Percentiles rank a stretch among this genome's conserved stretches.
Evolutionary conservation across 2,329 filamentous ascomycete genomes (phyloP).

Genomic region (Sclerotinia sclerotiorum): DNA sequence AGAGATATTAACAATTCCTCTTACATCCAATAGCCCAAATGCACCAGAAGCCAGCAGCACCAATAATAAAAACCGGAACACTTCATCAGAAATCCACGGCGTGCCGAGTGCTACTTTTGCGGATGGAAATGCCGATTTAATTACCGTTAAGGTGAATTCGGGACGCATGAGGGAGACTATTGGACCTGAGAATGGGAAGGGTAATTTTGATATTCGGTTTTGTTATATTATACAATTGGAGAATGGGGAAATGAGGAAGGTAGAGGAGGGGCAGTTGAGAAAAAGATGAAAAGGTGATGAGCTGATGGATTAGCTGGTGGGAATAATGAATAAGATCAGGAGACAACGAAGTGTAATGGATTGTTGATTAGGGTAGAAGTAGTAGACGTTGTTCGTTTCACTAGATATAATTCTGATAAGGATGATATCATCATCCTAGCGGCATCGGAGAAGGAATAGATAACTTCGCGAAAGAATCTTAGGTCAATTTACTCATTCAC

Average conservation of each 20-base stretch:
- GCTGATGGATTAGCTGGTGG: background rate
- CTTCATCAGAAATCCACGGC: background rate
- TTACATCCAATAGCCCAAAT: background rate
- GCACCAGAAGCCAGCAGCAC: background rate
- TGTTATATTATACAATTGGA: background rate
- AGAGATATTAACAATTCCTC: background rate
- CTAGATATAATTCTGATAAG: too few species aligned
- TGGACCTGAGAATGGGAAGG: background rate
- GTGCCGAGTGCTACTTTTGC: too few species aligned
- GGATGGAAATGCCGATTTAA: too few species aligned
- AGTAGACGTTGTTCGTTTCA: too few species aligned
- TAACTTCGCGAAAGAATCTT: too few species aligned
- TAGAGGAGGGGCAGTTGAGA: background rate
- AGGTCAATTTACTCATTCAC: too few species aligned
- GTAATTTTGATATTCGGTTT: background rate
- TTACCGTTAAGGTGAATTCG: background rate
- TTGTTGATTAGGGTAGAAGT: too few species aligned
- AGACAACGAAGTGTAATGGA: too few species aligned
- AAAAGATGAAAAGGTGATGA: background rate
- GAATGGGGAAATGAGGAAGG: background rate
- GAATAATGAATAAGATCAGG: too few species aligned
- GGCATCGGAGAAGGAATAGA: too few species aligned
- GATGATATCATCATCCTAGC: too few species aligned
- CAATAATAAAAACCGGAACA: background rate
- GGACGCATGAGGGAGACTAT: background rate